These are phyloP conservation scores for Jatropha curcas DNA, from an alignment of 345 rosid species.

Conservation along the genomic window DNA sequence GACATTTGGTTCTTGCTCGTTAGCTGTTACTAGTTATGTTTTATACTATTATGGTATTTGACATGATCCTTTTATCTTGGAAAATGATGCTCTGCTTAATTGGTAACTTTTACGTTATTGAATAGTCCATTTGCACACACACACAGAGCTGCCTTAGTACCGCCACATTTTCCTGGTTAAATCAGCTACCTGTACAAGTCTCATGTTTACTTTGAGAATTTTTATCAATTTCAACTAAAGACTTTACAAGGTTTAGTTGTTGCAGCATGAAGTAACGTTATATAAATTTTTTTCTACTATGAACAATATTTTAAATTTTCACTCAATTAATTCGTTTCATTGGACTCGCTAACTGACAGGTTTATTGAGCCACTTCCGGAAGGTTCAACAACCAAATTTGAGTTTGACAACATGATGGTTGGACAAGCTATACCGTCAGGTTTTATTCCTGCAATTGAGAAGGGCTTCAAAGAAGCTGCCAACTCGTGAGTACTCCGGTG, in stretches of 20 bases:
- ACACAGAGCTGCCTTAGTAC: too few species aligned
- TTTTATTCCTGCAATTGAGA: constrained; percentile 94
- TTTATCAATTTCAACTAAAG: neutral
- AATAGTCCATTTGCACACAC: too few species aligned
- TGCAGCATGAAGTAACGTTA: neutral
- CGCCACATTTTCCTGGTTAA: neutral
- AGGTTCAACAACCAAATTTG: constrained; percentile 68
- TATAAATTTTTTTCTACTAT: neutral
- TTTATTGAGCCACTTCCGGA: constrained; percentile 80
- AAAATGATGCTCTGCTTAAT: neutral
- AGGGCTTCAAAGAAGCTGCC: constrained; percentile 98
- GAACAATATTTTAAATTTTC: neutral
- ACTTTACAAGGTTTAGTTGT: neutral
- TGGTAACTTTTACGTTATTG: neutral
- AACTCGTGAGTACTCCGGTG: constrained; percentile 66
- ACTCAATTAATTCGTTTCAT: constrained; percentile 4
- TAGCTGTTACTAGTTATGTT: neutral
- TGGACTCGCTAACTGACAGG: constrained; percentile 36
- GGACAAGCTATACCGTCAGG: constrained; percentile 97
- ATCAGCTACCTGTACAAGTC: neutral
- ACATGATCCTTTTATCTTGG: neutral
- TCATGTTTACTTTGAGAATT: neutral
- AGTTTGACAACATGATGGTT: constrained; percentile 88
- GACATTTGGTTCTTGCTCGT: too few species aligned
- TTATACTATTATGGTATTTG: neutral